These are phyloP conservation scores for Gynochthodes officinalis DNA, from an alignment of 257 asterid species.

Conservation along the genomic window DNA sequence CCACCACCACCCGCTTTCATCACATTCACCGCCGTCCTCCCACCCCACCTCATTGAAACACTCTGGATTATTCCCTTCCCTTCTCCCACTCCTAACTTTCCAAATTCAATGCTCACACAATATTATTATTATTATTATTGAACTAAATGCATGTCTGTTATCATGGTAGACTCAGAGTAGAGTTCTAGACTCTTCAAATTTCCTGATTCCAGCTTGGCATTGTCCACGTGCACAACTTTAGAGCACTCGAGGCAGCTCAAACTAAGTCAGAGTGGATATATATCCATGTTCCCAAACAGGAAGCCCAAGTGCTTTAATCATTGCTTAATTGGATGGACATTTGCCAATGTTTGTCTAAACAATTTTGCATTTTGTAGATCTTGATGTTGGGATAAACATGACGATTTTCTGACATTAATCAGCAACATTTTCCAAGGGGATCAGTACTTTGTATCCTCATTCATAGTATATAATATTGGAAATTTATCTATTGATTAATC, in stretches of 20 bases:
- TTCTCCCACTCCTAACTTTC: slow-evolving; percentile 37
- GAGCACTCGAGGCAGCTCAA: not conserved
- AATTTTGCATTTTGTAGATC: not conserved
- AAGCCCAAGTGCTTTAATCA: slow-evolving; percentile 11
- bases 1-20: slow-evolving; percentile 1
- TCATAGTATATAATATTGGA: too few relatives aligned
- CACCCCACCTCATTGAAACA: slow-evolving; percentile 29
- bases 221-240: slow-evolving; percentile 9
- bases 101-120: slow-evolving; percentile 50
- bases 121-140: not conserved
- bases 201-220: slow-evolving; percentile 43
- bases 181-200: not conserved
- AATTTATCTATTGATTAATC: too few relatives aligned
- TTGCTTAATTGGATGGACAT: not conserved
- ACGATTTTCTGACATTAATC: slow-evolving; percentile 3
- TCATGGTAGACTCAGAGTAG: not conserved
- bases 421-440: not conserved
- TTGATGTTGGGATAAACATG: slow-evolving; percentile 15
- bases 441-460: not conserved
- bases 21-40: slow-evolving; percentile 25
- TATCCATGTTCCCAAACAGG: slow-evolving; percentile 31
- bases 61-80: slow-evolving; percentile 63
- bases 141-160: not conserved
- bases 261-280: not conserved
- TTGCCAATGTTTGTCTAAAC: slow-evolving; percentile 17